Evolutionary conservation across 148 eudicot genomes (phyloP), one percentile per base, ranked within the genome.

Genomic region (Dysphania ambrosioides): DNA sequence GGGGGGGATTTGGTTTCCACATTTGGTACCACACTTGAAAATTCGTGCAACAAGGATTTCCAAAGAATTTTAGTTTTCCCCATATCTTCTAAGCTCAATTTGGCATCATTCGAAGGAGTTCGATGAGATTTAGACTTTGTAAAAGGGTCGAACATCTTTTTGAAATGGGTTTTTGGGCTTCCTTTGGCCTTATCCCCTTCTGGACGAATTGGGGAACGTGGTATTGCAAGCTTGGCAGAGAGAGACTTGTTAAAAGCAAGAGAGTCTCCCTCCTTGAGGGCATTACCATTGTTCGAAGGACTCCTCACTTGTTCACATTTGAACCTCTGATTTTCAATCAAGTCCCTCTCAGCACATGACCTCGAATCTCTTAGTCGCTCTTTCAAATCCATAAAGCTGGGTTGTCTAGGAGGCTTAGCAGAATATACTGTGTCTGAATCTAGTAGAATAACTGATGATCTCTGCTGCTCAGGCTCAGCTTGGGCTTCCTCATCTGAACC

Each of bases 141-240:
- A 76, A 87, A 80, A 41, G 94, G 95, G 75, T 93, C 94, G 77
- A 93, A 82, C 91, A 91, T 86, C 72, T 80, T 93, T 78, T 82
- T 83, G 26, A 88, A 87, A 49, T 83, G 88, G 9, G 85, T 55
- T 77, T 82, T 91, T 9, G 97, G 86, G 77, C 92, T 87, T 63
- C 86, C 82, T 77, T 68, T 84, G 62, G 96, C 82, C 77, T 77
- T 78, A 49, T 83, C 82, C 69, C 84, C 83, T 26, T 82, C 87
- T n/a, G 86, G 78, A 32, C 62, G 87, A 78, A 85, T 79, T 59
- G 91, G 91, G 32, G 90, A 91, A 79, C 87, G 93, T 15, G 90
- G 93, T 80, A 86, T 57, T 9, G 81, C 83, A 64, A 88, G 81
- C 78, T 88, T 88, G 66, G 92, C 76, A 68, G 91, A 91, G 36